Percentiles rank a stretch among this genome's conserved stretches.
Conservation (phyloP, 768 basidiomycete species). For the Phaeotremella skinneri region DNA sequence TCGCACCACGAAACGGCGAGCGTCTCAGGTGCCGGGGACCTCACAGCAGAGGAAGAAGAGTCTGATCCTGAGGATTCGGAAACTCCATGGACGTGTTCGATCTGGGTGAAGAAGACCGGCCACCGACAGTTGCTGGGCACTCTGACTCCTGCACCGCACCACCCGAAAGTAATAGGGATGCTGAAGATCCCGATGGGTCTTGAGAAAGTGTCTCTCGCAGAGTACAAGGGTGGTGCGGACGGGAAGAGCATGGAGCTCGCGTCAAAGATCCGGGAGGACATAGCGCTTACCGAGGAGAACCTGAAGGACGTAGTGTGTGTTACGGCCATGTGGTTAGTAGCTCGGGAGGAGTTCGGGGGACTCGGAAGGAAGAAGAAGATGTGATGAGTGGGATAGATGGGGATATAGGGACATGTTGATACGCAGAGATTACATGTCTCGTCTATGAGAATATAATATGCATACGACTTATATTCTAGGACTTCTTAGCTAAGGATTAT, state of each 20-base stretch:
- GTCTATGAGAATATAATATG: too few relatives aligned
- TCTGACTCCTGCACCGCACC: constrained; percentile 87
- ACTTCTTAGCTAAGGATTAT: too few relatives aligned
- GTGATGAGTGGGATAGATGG: background rate
- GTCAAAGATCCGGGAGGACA: constrained; percentile 50
- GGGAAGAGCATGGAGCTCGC: constrained; percentile 7
- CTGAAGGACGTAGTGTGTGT: constrained; percentile 88
- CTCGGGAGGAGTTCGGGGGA: constrained; percentile 88
- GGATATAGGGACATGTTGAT: background rate
- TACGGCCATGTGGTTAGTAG: constrained; percentile 86
- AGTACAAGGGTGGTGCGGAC: constrained; percentile 20
- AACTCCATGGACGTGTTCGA: constrained; percentile 84
- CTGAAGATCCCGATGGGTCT: constrained; percentile 87
- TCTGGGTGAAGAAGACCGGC: constrained; percentile 44
- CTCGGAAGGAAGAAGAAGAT: constrained; percentile 66
- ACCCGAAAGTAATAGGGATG: constrained; percentile 89
- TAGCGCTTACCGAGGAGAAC: constrained; percentile 79
- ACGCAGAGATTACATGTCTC: too few relatives aligned
- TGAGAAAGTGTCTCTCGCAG: constrained; percentile 68
- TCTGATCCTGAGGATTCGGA: constrained; percentile 96
- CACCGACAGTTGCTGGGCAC: constrained; percentile 66
- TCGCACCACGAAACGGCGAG: constrained; percentile 5
- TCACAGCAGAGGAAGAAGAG: constrained; percentile 61
- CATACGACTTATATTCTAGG: too few relatives aligned
- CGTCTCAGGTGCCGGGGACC: background rate